Evolutionary conservation across 768 basidiomycete species (phyloP), one percentile per base, ranked within the genome.

Genomic region (Trichaptum fuscoviolaceum): DNA sequence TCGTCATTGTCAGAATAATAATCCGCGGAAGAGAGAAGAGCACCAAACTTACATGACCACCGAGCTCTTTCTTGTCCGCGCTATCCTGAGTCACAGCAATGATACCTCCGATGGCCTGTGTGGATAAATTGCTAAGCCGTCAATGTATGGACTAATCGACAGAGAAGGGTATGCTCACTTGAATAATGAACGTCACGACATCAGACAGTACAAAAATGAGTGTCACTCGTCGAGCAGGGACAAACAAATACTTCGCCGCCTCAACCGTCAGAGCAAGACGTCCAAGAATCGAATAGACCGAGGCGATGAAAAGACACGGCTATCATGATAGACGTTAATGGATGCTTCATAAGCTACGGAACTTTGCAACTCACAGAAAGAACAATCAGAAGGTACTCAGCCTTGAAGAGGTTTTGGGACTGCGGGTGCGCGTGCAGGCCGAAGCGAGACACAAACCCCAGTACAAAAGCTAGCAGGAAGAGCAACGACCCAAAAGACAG

Each of bases 281-380:
- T 2, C 77, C 75, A 26, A 73, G 75, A 9, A 76, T 64, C 26
- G 77, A 73, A 62, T 76, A 77, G 62, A 78, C 71, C 35, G 74
- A 78, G 15, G 77, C 76, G 25, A 78, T 67, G 60, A 73, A 77
- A 3, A 70, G 63, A 2, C 73, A 68, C 0, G 76, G 77, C 5
- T 73, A 64, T n/a, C 71, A 65, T 12, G 3, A 20, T 20, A 52
- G 20, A 20, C 15, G 12, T 52, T 20, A 52, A 52, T 52, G 20
- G 42, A 2, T 18, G 20, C 68, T 27, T 57, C 3, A 57, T 27
- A 63, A 17, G 42, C 34, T 9, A 15, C 12, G n/a, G 52, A 52
- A 52, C 2, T 52, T 52, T 24, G 73, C 80, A 24, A 52, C 42
- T 52, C 42, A 52, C 42, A 20, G 42, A 52, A 52, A 52, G 42